Conservation (phyloP, 805 yeast genomes). For the Cyberlindnera euphorbiae region DNA sequence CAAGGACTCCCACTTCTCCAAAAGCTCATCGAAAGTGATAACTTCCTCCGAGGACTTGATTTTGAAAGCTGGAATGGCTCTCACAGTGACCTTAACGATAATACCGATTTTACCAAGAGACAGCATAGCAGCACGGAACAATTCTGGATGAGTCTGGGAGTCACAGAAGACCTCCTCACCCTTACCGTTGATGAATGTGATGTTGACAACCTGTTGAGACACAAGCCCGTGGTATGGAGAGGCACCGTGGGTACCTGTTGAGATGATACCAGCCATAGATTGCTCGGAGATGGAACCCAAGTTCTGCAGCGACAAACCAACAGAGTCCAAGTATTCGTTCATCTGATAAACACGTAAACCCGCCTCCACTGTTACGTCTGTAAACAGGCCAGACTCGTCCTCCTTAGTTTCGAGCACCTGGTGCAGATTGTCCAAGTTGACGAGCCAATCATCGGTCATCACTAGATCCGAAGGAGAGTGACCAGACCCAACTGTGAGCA, state of each 20-base stretch:
- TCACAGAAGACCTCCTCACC: slow-evolving; percentile 58
- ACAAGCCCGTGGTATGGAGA: slow-evolving; percentile 89
- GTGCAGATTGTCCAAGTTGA: slow-evolving; percentile 76
- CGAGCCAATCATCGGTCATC: slow-evolving; percentile 82
- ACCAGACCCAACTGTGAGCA: slow-evolving; percentile 87
- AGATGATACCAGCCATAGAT: slow-evolving; percentile 90
- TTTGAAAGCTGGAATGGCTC: slow-evolving; percentile 81
- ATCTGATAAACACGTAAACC: slow-evolving; percentile 78
- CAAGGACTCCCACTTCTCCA: slow-evolving; percentile 67
- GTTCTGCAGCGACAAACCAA: slow-evolving; percentile 79
- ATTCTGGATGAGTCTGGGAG: slow-evolving; percentile 53
- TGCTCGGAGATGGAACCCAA: slow-evolving; percentile 93
- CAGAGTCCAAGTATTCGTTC: slow-evolving; percentile 56
- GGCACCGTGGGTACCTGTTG: slow-evolving; percentile 97
- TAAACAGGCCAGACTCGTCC: slow-evolving; percentile 56
- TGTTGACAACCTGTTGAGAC: slow-evolving; percentile 77
- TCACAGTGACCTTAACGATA: slow-evolving; percentile 76
- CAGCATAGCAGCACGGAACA: slow-evolving; percentile 77
- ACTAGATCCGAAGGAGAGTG: slow-evolving; percentile 93
- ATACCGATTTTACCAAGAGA: slow-evolving; percentile 92
- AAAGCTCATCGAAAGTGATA: slow-evolving; percentile 66
- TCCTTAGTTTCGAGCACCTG: slow-evolving; percentile 44
- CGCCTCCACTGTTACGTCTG: slow-evolving; percentile 93
- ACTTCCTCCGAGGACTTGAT: slow-evolving; percentile 79
- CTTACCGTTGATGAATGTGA: slow-evolving; percentile 67